phyloP scores from a whole-genome alignment of 78 protist genomes.

The Dictyostelium intermedium region DNA sequence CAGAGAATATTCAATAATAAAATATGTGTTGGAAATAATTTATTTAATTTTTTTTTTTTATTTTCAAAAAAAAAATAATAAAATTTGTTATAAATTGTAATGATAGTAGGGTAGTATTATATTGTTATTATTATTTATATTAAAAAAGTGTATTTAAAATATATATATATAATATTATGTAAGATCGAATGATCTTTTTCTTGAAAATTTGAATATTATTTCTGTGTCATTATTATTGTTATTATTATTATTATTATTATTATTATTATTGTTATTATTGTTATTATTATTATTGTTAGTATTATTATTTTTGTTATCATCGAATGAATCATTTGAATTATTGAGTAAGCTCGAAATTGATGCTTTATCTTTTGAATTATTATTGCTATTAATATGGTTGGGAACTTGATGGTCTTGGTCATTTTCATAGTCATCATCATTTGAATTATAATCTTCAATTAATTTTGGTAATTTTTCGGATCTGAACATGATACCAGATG shows the following conservation, averaged over 20 bases:
- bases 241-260: not conserved
- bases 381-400: not conserved
- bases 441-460: not conserved
- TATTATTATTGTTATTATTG: not conserved
- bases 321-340: not conserved
- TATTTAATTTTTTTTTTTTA: not conserved
- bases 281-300: not conserved
- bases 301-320: not conserved
- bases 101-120: not conserved
- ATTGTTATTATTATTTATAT: not conserved
- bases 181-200: constrained; percentile 14
- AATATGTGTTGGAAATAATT: not conserved
- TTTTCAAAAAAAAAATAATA: not conserved
- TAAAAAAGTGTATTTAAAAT: not conserved
- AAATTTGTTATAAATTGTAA: not conserved
- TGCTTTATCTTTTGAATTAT: not conserved
- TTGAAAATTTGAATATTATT: constrained; percentile 20
- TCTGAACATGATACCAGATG: not conserved
- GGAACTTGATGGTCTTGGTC: not conserved
- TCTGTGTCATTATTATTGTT: not conserved
- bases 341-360: constrained; percentile 32
- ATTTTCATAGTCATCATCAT: not conserved
- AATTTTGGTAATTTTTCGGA: constrained; percentile 23
- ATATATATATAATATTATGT: not conserved
- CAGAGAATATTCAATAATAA: not conserved